Evolutionary conservation across 2,329 filamentous ascomycete genomes (phyloP).

Genomic region (Ceratocystis lukuohia): DNA sequence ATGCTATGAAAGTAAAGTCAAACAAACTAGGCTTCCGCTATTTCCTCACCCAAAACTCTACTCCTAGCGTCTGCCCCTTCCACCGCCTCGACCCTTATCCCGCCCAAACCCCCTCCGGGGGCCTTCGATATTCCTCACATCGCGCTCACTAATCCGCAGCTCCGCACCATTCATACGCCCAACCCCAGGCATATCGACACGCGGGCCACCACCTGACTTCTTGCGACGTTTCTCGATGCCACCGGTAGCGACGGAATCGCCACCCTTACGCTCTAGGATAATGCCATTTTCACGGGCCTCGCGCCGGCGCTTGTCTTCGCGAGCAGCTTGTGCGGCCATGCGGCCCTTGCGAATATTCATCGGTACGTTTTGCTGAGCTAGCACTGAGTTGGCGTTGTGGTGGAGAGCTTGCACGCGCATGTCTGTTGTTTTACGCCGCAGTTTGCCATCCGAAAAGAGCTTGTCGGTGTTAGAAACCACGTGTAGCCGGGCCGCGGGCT

Average conservation of each 20-base stretch:
- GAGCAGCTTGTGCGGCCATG: conserved; percentile 45
- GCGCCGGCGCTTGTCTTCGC: conserved; percentile 56
- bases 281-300: conserved; percentile 87
- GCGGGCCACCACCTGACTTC: conserved; percentile 35
- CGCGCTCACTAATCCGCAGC: conserved; percentile 62
- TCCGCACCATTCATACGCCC: conserved; percentile 71
- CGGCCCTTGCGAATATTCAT: conserved; percentile 82
- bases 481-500: conserved; percentile 36
- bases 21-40: background rate
- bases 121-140: conserved; percentile 59
- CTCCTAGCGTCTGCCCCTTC: conserved; percentile 20
- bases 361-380: conserved; percentile 75
- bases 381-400: conserved; percentile 57
- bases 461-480: conserved; percentile 27
- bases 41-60: background rate
- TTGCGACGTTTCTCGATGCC: conserved; percentile 27
- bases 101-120: conserved; percentile 24
- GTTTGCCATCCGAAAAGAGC: conserved; percentile 47
- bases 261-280: conserved; percentile 52
- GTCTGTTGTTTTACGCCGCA: conserved; percentile 70
- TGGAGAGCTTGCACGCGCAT: conserved; percentile 62
- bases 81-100: conserved; percentile 23
- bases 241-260: conserved; percentile 21
- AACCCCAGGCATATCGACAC: conserved; percentile 62
- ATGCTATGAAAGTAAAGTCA: background rate